phyloP scores from a whole-genome alignment of 2,329 filamentous ascomycete species.

The Sporothrix protearum region DNA sequence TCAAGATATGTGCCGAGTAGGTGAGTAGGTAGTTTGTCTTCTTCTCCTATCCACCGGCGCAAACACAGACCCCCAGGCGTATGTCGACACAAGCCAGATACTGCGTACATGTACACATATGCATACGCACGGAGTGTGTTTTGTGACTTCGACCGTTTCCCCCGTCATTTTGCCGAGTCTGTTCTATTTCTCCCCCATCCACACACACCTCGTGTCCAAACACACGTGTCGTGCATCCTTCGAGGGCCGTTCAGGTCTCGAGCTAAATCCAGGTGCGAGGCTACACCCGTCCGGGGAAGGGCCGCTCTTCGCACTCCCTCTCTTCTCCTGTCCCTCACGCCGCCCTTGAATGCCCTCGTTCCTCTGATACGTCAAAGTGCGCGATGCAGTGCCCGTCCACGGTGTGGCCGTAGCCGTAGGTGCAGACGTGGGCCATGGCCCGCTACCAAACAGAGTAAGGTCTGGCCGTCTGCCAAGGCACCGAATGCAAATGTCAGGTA shows the following conservation, averaged over 20 bases:
- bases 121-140: not conserved
- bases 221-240: slow-evolving; percentile 1
- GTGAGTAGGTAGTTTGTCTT: not conserved
- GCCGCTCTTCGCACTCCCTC: not conserved
- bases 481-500: not conserved
- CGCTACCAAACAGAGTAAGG: not conserved
- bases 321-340: not conserved
- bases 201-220: not conserved
- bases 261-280: not conserved
- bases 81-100: too few species aligned
- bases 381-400: not conserved
- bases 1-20: too few species aligned
- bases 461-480: not conserved
- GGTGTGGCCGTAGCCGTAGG: not conserved
- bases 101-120: not conserved
- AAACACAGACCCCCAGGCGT: not conserved
- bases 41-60: not conserved
- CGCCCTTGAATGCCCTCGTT: not conserved
- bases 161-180: not conserved
- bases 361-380: not conserved
- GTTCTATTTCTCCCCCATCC: not conserved
- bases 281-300: slow-evolving; percentile 9
- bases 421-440: not conserved
- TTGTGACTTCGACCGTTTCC: not conserved
- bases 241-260: not conserved